Conservation (phyloP, 2,329 filamentous ascomycete genomes). For the Epichloe aotearoae region DNA sequence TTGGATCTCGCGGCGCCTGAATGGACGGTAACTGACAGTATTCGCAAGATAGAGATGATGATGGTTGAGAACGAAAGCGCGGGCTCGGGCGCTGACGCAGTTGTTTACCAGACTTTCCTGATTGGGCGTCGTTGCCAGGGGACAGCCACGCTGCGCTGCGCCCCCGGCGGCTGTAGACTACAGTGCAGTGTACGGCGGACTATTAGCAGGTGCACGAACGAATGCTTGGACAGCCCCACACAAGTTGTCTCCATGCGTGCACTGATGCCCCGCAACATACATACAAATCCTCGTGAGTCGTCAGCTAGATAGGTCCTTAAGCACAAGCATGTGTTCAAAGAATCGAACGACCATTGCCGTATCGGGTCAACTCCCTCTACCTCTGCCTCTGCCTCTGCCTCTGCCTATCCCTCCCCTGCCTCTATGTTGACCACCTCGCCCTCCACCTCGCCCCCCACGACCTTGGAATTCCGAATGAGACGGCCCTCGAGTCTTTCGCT, state of each 20-base stretch:
- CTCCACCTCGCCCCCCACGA: constrained; percentile 21
- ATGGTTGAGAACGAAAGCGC: neutral
- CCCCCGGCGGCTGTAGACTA: neutral
- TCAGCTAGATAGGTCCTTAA: too few species aligned
- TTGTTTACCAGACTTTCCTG: constrained; percentile 7
- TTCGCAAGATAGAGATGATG: constrained; percentile 1
- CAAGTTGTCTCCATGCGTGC: too few species aligned
- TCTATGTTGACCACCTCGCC: neutral
- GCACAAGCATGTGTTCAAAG: neutral
- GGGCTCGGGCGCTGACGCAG: constrained; percentile 2
- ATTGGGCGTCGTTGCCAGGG: constrained; percentile 7
- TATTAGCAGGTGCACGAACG: neutral
- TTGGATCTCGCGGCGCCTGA: neutral
- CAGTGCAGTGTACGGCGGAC: too few species aligned
- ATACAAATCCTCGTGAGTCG: too few species aligned
- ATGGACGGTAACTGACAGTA: neutral
- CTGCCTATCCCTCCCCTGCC: constrained; percentile 10
- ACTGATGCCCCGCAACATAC: too few species aligned
- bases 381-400: neutral
- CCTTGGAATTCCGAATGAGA: constrained; percentile 24
- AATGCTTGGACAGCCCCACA: neutral
- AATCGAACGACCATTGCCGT: neutral
- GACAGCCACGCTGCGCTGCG: neutral
- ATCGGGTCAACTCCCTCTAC: neutral
- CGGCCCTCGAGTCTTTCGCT: constrained; percentile 46